These are phyloP conservation scores for Xylariaceae sp. DNA, from an alignment of 2,329 filamentous ascomycete species.

Conservation along the genomic window DNA sequence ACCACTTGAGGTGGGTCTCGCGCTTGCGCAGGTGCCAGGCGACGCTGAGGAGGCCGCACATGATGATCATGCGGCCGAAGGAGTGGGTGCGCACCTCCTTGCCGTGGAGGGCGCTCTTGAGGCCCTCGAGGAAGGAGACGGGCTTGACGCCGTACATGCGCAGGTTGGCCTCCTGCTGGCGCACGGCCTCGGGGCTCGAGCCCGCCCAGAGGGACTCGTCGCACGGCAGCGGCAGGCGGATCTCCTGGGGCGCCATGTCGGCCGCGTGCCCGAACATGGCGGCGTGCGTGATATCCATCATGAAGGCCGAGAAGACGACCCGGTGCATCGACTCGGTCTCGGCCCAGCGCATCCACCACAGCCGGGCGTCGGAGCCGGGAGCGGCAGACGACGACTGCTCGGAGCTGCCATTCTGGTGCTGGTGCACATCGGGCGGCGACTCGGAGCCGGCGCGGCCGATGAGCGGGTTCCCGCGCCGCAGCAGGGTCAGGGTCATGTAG, in stretches of 20 bases:
- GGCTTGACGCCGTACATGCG: constrained; percentile 72
- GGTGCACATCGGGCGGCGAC: constrained; percentile 64
- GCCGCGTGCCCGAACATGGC: constrained; percentile 89
- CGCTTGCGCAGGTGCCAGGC: constrained; percentile 87
- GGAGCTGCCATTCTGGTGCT: constrained; percentile 58
- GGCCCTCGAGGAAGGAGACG: constrained; percentile 72
- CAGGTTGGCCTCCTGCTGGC: constrained; percentile 66
- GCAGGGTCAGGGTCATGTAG: constrained; percentile 73
- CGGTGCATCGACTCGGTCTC: constrained; percentile 80
- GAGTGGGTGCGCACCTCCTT: constrained; percentile 77
- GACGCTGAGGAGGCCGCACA: constrained; percentile 83
- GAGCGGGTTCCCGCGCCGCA: constrained; percentile 77
- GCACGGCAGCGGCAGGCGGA: constrained; percentile 77
- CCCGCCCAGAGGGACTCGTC: constrained; percentile 84
- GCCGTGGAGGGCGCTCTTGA: constrained; percentile 77
- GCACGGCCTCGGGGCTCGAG: constrained; percentile 67
- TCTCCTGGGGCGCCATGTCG: constrained; percentile 86
- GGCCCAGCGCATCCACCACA: constrained; percentile 82
- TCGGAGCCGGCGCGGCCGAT: constrained; percentile 74
- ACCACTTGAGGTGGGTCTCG: constrained; percentile 74
- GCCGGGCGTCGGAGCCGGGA: not conserved
- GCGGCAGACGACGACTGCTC: constrained; percentile 31
- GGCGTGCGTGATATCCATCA: constrained; percentile 81
- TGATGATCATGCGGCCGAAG: constrained; percentile 82
- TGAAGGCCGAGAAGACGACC: constrained; percentile 82